A percentile compares a stretch with the other conserved stretches of the same genome.
Evolutionary conservation across 192 early-diverging fungal genomes (phyloP).

Genomic region (Phycomyces blakesleeanus): DNA sequence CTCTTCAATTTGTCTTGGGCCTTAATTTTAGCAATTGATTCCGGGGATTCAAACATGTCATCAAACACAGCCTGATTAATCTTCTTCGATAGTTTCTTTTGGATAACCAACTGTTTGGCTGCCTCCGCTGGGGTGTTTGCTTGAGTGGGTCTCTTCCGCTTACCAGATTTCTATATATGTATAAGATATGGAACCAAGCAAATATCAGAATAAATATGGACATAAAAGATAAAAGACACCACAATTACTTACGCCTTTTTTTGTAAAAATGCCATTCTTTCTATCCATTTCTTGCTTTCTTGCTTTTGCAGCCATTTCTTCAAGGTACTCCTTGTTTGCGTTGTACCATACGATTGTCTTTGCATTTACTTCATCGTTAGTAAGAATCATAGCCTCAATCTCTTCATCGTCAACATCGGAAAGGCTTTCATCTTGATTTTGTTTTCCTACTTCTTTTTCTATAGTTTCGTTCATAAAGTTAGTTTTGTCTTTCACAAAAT

Average conservation of each 20-base stretch:
- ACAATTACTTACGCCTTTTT: constrained; percentile 31
- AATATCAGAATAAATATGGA: constrained; percentile 9
- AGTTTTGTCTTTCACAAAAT: neutral
- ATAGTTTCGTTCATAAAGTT: neutral
- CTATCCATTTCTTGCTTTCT: constrained; percentile 34
- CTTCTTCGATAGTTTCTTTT: constrained; percentile 81
- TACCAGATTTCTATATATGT: constrained; percentile 41
- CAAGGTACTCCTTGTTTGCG: constrained; percentile 83
- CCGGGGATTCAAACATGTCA: constrained; percentile 54
- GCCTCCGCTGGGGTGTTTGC: constrained; percentile 73
- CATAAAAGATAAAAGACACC: constrained; percentile 11
- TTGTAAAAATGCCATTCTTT: constrained; percentile 42
- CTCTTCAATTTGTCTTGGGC: constrained; percentile 32
- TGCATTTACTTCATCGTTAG: constrained; percentile 69
- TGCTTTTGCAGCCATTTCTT: constrained; percentile 36
- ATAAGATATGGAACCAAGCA: too few species aligned
- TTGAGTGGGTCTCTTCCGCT: constrained; percentile 28
- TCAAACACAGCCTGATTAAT: constrained; percentile 85
- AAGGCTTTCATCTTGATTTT: constrained; percentile 10
- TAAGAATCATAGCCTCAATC: constrained; percentile 62
- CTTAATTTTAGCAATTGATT: constrained; percentile 34
- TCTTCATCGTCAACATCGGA: constrained; percentile 76
- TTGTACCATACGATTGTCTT: constrained; percentile 86
- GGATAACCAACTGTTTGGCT: constrained; percentile 64
- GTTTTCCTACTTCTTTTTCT: constrained; percentile 1